phyloP scores from a whole-genome alignment of 2,329 filamentous ascomycete species.

The Atkinsonella texensis region DNA sequence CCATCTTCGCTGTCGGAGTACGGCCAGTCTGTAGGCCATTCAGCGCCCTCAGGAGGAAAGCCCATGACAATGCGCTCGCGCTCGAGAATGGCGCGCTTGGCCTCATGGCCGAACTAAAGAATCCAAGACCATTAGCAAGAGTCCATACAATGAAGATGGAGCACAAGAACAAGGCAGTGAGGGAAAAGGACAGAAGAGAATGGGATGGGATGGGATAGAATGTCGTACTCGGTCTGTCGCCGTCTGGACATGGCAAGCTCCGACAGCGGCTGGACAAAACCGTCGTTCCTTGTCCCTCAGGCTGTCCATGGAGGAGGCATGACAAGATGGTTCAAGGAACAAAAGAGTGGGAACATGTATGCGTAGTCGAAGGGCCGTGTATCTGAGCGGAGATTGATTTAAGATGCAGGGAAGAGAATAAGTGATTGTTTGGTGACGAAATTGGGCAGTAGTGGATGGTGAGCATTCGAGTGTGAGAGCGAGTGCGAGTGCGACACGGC shows the following conservation, averaged over 20 bases:
- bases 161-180: background rate
- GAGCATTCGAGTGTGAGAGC: no score
- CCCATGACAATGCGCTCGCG: slow-evolving; percentile 19
- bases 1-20: slow-evolving; percentile 13
- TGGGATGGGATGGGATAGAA: background rate
- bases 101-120: slow-evolving; percentile 24
- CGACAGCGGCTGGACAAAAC: slow-evolving; percentile 19
- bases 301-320: slow-evolving; percentile 9
- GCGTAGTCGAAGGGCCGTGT: background rate
- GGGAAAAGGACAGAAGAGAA: no score
- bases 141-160: background rate
- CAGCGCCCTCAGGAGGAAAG: slow-evolving; percentile 1
- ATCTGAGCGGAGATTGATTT: background rate
- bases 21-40: slow-evolving; percentile 19
- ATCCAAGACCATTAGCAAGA: background rate
- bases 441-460: no score
- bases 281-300: slow-evolving; percentile 1
- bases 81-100: slow-evolving; percentile 20
- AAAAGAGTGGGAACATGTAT: slow-evolving; percentile 4
- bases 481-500: no score
- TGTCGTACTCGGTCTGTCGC: slow-evolving; percentile 23
- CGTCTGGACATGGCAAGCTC: slow-evolving; percentile 25
- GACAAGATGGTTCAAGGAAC: slow-evolving; percentile 5
- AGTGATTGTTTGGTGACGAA: no score
- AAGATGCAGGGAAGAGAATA: background rate